Evolutionary conservation across 768 basidiomycete species (phyloP).

Genomic region (Punctularia strigosozonata): DNA sequence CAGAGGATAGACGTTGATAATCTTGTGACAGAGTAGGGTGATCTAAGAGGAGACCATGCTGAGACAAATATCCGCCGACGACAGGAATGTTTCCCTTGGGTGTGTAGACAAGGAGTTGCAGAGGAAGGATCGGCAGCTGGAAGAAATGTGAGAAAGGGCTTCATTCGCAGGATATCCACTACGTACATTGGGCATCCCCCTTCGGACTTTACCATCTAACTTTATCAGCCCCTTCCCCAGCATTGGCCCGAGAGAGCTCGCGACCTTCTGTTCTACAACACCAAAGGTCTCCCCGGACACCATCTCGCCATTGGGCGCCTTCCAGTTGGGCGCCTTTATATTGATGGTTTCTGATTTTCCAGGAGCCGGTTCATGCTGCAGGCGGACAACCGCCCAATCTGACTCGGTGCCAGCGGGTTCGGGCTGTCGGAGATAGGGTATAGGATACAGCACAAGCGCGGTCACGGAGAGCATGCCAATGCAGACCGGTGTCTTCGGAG

Average conservation of each 20-base stretch:
- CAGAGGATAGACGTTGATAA: constrained; percentile 36
- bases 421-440: constrained; percentile 42
- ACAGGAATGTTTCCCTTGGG: constrained; percentile 86
- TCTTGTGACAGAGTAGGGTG: constrained; percentile 69
- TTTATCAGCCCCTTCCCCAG: constrained; percentile 75
- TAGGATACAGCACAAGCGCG: constrained; percentile 77
- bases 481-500: constrained; percentile 78
- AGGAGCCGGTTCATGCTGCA: constrained; percentile 59
- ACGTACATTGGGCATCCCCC: constrained; percentile 46
- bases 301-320: constrained; percentile 39
- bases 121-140: constrained; percentile 71
- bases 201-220: constrained; percentile 65
- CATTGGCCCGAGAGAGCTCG: constrained; percentile 70
- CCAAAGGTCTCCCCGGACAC: constrained; percentile 59
- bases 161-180: constrained; percentile 7
- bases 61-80: constrained; percentile 66
- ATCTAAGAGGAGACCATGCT: constrained; percentile 59
- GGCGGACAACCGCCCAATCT: constrained; percentile 60
- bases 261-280: constrained; percentile 80
- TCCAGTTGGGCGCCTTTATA: constrained; percentile 52
- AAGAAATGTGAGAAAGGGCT: constrained; percentile 8
- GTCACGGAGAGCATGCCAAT: constrained; percentile 78
- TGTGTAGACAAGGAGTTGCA: constrained; percentile 85
- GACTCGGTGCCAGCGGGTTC: constrained; percentile 31
- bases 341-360: constrained; percentile 67